Evolutionary conservation across 108 stramenopile genomes (phyloP).

Genomic region (Stephanodiscus minutulus): DNA sequence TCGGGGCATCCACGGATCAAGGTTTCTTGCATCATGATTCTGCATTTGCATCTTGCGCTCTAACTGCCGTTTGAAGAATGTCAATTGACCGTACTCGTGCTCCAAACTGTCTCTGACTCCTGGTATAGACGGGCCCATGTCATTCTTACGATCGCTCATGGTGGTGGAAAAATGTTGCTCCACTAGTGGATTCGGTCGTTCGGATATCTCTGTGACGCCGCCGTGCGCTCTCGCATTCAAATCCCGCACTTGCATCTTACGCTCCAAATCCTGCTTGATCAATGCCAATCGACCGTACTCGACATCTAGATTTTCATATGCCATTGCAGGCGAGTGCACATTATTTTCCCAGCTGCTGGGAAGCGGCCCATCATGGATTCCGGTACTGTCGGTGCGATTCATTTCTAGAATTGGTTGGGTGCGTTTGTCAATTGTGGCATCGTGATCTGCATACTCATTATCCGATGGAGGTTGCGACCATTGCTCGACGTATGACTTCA

Average conservation of each 20-base stretch:
- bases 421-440: not conserved
- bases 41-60: slow-evolving; percentile 33
- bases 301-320: not conserved
- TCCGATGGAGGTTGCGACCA: slow-evolving; percentile 4
- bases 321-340: slow-evolving; percentile 4
- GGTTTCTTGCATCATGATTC: slow-evolving; percentile 21
- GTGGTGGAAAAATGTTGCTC: not conserved
- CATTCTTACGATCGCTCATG: not conserved
- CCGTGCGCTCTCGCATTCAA: not conserved
- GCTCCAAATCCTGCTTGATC: slow-evolving; percentile 29
- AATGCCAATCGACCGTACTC: slow-evolving; percentile 32
- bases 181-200: not conserved
- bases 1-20: slow-evolving; percentile 22
- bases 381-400: no score
- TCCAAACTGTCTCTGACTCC: slow-evolving; percentile 3
- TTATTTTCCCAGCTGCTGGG: not conserved
- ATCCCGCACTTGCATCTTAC: slow-evolving; percentile 3
- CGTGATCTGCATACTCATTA: not conserved
- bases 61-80: slow-evolving; percentile 27
- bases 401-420: not conserved
- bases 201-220: not conserved
- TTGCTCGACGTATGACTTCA: slow-evolving; percentile 13
- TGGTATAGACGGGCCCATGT: not conserved
- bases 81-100: slow-evolving; percentile 28
- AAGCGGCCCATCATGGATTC: not conserved